phyloP scores from a whole-genome alignment of 495 filamentous ascomycete genomes.

The Penicillium parvum region DNA sequence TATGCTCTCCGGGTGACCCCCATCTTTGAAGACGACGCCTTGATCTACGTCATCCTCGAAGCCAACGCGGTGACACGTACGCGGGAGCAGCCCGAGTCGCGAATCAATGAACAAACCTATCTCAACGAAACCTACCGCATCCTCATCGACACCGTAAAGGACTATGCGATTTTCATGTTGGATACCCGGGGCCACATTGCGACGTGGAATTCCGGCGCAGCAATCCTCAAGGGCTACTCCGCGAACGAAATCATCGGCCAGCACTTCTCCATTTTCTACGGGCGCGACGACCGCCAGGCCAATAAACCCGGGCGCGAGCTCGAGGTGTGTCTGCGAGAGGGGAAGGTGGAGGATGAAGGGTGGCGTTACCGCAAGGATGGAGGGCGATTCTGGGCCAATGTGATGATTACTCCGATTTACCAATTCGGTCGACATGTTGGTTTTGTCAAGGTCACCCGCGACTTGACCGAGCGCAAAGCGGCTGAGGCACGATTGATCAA shows the following conservation, averaged over 20 bases:
- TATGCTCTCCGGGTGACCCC: slow-evolving; percentile 48
- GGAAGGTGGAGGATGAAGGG: slow-evolving; percentile 59
- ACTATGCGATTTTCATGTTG: slow-evolving; percentile 66
- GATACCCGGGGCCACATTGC: slow-evolving; percentile 54
- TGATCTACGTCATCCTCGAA: slow-evolving; percentile 49
- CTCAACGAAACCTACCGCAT: slow-evolving; percentile 59
- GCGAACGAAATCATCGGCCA: slow-evolving; percentile 54
- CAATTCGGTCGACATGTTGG: slow-evolving; percentile 54
- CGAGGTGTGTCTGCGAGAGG: slow-evolving; percentile 53
- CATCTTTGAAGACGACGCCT: slow-evolving; percentile 40
- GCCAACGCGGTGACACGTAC: slow-evolving; percentile 36
- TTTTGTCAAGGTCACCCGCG: slow-evolving; percentile 62
- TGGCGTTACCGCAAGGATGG: slow-evolving; percentile 64
- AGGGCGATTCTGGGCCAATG: slow-evolving; percentile 62
- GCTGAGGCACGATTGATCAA: slow-evolving; percentile 54
- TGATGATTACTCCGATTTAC: slow-evolving; percentile 59
- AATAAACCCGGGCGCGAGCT: slow-evolving; percentile 55
- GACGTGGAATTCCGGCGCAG: slow-evolving; percentile 60
- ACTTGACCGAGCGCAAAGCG: slow-evolving; percentile 57
- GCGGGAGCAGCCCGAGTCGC: slow-evolving; percentile 1
- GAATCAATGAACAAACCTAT: slow-evolving; percentile 37
- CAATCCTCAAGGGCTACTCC: slow-evolving; percentile 56
- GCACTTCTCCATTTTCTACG: slow-evolving; percentile 62
- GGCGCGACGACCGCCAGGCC: slow-evolving; percentile 46
- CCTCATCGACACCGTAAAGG: slow-evolving; percentile 59